Base-by-base conservation (phyloP, 306 rosid genomes). In the Vigna unguiculata region DNA sequence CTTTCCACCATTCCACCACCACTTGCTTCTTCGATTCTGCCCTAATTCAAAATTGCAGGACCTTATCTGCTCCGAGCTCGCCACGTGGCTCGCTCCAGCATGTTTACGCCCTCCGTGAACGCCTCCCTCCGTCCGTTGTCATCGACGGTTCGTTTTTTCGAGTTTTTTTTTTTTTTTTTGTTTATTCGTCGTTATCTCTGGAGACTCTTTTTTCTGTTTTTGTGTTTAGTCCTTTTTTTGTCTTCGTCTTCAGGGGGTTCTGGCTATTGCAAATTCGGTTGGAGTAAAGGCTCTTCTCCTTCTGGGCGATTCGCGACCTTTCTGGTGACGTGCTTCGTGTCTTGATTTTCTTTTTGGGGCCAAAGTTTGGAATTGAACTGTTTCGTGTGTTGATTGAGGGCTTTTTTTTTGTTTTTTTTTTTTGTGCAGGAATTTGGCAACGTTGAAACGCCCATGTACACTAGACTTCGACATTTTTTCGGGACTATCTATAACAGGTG, bases 241-340 rank as follows among this genome's bases (percentile, higher is more conserved):
- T 38, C n/a, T 49, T 64, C 46, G 65, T 75, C 74, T 46, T 21
- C 60, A 92, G 96, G 96, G 72, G 97, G 97, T 36, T 92, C 97
- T 85, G 97, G 97, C 78, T 92, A 90, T 79, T 92, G 96, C 89
- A 92, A 90, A 53, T 90, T 79, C 61, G 97, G 96, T 49, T 90
- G 91, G 96, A 90, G 90, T 81, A 83, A 76, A 58, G 60, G 69
- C 10, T 54, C 60, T 4, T 12, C 63, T 60, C 93, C 97, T 22
- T 88, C 91, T 0, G 87, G 84, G 43, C 86, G 80, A 46, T 82
- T 89, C 7, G 87, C 91, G 9, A 92, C 97, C 21, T 92, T 92
- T 78, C 34, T 90, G 93, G 96, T 92, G 69, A 66, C 45, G 11
- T 9, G 4, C 10, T 40, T 40, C 45, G 13, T 2, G 12, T 40